These are phyloP conservation scores for Bimuria novae-zelandiae DNA, from an alignment of 2,329 filamentous ascomycete genomes.

Conservation along the genomic window DNA sequence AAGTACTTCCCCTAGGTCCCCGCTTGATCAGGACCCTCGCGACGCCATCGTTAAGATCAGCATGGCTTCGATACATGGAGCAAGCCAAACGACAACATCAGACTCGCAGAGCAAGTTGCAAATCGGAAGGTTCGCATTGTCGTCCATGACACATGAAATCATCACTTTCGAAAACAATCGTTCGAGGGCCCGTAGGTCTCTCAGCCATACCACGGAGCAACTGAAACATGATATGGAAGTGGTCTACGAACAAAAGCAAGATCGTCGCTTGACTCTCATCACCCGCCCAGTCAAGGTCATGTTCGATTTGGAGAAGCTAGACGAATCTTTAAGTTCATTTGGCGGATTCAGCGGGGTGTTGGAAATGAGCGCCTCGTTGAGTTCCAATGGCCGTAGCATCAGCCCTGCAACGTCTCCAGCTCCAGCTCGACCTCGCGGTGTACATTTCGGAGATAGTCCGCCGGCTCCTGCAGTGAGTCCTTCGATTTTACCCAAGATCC, in stretches of 20 bases:
- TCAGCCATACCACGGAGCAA: slow-evolving; percentile 26
- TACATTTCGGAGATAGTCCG: slow-evolving; percentile 61
- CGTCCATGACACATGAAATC: slow-evolving; percentile 55
- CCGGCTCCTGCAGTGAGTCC: slow-evolving; percentile 25
- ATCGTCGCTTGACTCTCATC: slow-evolving; percentile 62
- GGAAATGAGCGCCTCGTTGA: slow-evolving; percentile 83
- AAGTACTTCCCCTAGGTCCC: slow-evolving; percentile 2
- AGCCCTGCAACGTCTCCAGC: slow-evolving; percentile 39
- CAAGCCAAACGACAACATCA: slow-evolving; percentile 20
- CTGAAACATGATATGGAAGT: slow-evolving; percentile 38
- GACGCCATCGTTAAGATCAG: slow-evolving; percentile 36
- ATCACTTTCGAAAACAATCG: slow-evolving; percentile 54
- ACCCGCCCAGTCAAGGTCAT: slow-evolving; percentile 78
- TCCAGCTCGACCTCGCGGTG: slow-evolving; percentile 50
- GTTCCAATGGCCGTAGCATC: slow-evolving; percentile 66
- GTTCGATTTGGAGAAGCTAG: slow-evolving; percentile 78
- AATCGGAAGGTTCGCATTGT: slow-evolving; percentile 52
- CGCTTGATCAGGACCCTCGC: slow-evolving; percentile 29
- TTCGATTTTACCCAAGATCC: slow-evolving; percentile 62
- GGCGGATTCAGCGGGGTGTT: slow-evolving; percentile 90
- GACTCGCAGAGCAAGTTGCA: slow-evolving; percentile 30
- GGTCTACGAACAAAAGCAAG: slow-evolving; percentile 36
- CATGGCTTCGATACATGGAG: slow-evolving; percentile 30
- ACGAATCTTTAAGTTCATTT: slow-evolving; percentile 86
- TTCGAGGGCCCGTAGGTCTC: slow-evolving; percentile 31